Evolutionary conservation across 768 basidiomycete genomes (phyloP), one percentile per base, ranked within the genome.

Genomic region (Auriscalpium orientale): DNA sequence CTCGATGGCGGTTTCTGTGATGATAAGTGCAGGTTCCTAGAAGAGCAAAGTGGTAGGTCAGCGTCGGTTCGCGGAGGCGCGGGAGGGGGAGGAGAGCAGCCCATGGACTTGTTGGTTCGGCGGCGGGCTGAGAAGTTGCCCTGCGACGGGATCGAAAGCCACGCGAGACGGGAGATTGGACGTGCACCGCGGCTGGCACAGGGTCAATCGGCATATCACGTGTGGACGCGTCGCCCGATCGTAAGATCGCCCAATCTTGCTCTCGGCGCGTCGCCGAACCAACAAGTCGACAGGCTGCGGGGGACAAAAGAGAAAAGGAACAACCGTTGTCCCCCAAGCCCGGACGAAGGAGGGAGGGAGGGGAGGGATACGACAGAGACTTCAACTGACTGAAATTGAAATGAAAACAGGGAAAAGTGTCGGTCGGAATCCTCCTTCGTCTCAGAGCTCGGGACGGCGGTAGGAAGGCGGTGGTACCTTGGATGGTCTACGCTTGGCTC

Each of bases 381-480:
- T 82, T 81, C 77, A 66, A 70, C 82, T 74, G 76, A 71, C 75
- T 68, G 75, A 73, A 65, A 69, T 63, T 60, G 61, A 64, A 64
- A 63, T 65, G 64, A 63, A 63, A 65, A 64, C 62, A 65, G 71
- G 62, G 70, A 72, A 75, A 71, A 72, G 68, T 66, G 71, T 70
- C 72, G 62, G 63, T 65, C 38, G 55, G 50, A 54, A 70, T 70
- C 82, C 89, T 82, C 88, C 89, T 87, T 91, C 89, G 89, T 89
- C 89, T 90, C 85, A 91, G 80, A 90, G 85, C 85, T 89, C 87
- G 75, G 88, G 85, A 80, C 86, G 89, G 81, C 87, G 87, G 77
- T 82, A 82, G 76, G 76, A 75, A 76, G 85, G 82, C 76, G 86
- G 82, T 72, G 88, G 81, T 91, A 91, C 89, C 89, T 91, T 91